A percentile compares a stretch with the other conserved stretches of the same genome.
phyloP scores from a whole-genome alignment of 169 alveolate species.

The Theileria annulata region DNA sequence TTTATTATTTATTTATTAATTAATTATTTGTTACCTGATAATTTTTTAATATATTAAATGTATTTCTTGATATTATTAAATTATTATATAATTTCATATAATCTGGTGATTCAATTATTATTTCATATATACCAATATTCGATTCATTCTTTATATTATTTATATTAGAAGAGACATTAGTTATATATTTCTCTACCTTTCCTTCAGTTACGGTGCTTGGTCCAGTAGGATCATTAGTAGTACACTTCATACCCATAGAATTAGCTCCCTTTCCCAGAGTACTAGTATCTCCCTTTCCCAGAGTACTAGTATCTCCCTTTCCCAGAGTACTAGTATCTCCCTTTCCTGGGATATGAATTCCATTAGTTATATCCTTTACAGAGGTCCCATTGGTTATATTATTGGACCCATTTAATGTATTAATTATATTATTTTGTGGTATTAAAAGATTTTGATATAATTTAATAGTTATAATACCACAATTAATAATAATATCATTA shows the following conservation, averaged over 20 bases:
- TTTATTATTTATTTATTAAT: constrained; percentile 3
- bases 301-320: no score
- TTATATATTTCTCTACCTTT: constrained; percentile 1
- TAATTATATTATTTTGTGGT: no score
- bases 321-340: no score
- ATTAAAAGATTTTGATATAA: constrained; percentile 2
- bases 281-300: no score
- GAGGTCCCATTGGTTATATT: no score
- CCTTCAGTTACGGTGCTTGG: no score
- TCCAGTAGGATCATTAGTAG: no score
- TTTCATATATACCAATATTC: neutral
- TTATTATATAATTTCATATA: constrained; percentile 36
- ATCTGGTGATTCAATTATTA: constrained; percentile 44
- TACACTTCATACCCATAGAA: no score
- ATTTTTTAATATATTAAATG: constrained; percentile 16
- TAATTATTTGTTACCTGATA: constrained; percentile 8
- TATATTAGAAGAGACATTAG: neutral
- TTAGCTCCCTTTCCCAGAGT: no score
- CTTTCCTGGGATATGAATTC: no score
- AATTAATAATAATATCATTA: neutral
- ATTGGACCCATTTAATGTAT: no score
- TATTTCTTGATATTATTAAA: constrained; percentile 27
- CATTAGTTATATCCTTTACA: no score
- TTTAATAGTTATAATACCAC: neutral
- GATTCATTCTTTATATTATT: neutral